Percentiles rank a stretch among this genome's conserved stretches.
These are phyloP conservation scores for Trypanosomatidae sp. DNA, from an alignment of 208 protist species.

Conservation along the genomic window DNA sequence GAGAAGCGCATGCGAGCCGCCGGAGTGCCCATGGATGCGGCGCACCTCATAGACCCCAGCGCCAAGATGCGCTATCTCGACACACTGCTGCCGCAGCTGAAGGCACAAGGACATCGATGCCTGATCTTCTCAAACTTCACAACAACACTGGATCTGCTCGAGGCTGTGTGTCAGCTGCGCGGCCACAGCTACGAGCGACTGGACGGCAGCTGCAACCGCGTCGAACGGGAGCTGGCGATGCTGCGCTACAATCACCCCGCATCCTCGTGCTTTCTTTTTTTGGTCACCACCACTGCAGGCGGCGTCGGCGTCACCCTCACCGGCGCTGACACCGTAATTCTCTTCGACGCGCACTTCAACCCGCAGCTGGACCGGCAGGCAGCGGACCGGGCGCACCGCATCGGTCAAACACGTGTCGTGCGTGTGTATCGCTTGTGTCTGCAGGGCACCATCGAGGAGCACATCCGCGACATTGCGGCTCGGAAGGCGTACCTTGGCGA, in stretches of 20 bases:
- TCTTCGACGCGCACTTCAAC: conserved; percentile 98
- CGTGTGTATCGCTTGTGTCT: conserved; percentile 96
- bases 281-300: conserved; percentile 97
- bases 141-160: conserved; percentile 83
- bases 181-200: conserved; percentile 83
- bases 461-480: conserved; percentile 92
- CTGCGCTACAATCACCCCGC: conserved; percentile 90
- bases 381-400: conserved; percentile 93
- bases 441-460: conserved; percentile 93
- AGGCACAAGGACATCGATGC: conserved; percentile 73
- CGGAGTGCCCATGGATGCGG: conserved; percentile 64
- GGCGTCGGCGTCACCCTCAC: conserved; percentile 98
- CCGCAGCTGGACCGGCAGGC: conserved; percentile 98
- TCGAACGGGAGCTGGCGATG: conserved; percentile 93
- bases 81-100: conserved; percentile 87
- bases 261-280: conserved; percentile 95
- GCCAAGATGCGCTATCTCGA: conserved; percentile 95
- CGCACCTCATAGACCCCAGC: conserved; percentile 67
- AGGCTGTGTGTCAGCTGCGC: conserved; percentile 71
- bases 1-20: conserved; percentile 49
- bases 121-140: conserved; percentile 94
- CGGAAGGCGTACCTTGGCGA: conserved; percentile 94
- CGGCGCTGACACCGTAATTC: conserved; percentile 95
- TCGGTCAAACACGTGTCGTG: conserved; percentile 95
- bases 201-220: conserved; percentile 77